Conservation (phyloP, 176 grass and related monocot genomes). For the Oryza punctata region DNA sequence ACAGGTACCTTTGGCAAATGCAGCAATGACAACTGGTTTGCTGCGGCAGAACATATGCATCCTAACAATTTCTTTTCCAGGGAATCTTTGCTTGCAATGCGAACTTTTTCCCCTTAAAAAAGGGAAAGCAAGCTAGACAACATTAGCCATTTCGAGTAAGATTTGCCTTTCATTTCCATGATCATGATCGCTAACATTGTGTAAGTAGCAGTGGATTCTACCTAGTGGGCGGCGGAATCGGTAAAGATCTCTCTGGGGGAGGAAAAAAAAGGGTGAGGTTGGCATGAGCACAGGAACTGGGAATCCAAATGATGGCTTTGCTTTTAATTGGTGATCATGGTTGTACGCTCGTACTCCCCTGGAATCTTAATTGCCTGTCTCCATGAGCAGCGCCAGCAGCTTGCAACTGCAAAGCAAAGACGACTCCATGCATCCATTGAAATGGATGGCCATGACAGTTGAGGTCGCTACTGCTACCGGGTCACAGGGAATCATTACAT, state of each 20-base stretch:
- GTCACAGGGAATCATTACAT: slow-evolving; percentile 15
- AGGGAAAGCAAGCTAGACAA: not conserved
- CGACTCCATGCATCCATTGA: slow-evolving; percentile 10
- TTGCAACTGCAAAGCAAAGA: not conserved
- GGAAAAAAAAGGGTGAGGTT: not conserved
- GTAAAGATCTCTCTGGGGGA: not conserved
- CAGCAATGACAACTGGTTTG: not conserved
- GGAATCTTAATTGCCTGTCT: slow-evolving; percentile 46
- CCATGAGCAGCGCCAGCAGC: slow-evolving; percentile 17
- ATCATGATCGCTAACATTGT: not conserved
- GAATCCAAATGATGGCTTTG: slow-evolving; percentile 49
- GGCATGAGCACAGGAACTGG: slow-evolving; percentile 18
- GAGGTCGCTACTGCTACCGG: not conserved
- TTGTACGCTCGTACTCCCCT: slow-evolving; percentile 14
- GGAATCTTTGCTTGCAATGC: slow-evolving; percentile 5
- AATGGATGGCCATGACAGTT: slow-evolving; percentile 9
- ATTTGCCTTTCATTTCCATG: not conserved
- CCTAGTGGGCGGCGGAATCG: slow-evolving; percentile 1
- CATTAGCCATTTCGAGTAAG: slow-evolving; percentile 30
- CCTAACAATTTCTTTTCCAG: not conserved
- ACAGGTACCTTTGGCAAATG: slow-evolving; percentile 1
- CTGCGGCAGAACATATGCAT: not conserved
- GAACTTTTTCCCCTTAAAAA: not conserved
- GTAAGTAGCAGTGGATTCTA: not conserved
- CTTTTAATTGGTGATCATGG: slow-evolving; percentile 57